phyloP scores from a whole-genome alignment of 2,329 filamentous ascomycete species.

The Microdochium bolleyi region DNA sequence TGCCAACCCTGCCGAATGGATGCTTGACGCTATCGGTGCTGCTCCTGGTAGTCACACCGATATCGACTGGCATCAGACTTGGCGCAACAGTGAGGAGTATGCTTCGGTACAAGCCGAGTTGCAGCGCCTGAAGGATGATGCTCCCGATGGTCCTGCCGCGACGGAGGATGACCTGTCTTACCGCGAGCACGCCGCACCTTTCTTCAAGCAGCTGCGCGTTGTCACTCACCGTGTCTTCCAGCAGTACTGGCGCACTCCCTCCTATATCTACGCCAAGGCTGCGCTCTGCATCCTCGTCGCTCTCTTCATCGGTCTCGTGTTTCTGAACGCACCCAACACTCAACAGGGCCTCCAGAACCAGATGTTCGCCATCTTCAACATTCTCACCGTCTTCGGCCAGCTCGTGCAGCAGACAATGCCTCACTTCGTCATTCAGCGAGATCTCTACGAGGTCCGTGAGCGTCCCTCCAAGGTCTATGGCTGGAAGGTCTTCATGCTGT shows the following conservation, averaged over 20 bases:
- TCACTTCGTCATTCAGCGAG: conserved; percentile 74
- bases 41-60: conserved; percentile 56
- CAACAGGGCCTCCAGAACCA: conserved; percentile 79
- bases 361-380: conserved; percentile 80
- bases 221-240: conserved; percentile 72
- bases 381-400: conserved; percentile 74
- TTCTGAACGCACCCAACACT: conserved; percentile 63
- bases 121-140: conserved; percentile 44
- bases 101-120: conserved; percentile 47
- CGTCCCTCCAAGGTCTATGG: conserved; percentile 77
- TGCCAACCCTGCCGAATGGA: conserved; percentile 79
- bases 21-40: conserved; percentile 56
- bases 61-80: conserved; percentile 58
- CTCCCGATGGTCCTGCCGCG: conserved; percentile 17
- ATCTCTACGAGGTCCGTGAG: conserved; percentile 78
- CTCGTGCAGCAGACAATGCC: conserved; percentile 78
- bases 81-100: conserved; percentile 32
- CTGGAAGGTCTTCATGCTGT: conserved; percentile 79
- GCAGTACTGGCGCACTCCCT: conserved; percentile 86
- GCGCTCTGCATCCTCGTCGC: conserved; percentile 56
- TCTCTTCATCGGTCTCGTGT: conserved; percentile 77
- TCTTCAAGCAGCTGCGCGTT: conserved; percentile 56
- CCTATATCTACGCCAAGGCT: conserved; percentile 81
- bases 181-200: conserved; percentile 75
- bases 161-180: conserved; percentile 36